Conservation (phyloP, 2,329 filamentous ascomycete species). For the Neonectria hederae region DNA sequence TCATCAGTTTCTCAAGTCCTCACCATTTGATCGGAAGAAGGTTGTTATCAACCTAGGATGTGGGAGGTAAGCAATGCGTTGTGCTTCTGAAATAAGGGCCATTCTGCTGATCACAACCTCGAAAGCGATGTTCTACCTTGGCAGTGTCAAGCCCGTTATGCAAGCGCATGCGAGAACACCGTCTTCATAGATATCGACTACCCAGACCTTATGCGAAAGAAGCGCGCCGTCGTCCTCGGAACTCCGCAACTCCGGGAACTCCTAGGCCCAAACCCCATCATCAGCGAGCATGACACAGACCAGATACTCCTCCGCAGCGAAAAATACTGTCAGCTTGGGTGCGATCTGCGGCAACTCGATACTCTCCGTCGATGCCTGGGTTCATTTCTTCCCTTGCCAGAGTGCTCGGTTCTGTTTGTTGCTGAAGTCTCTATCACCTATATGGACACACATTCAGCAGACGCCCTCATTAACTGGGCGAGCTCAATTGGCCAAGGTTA, state of each 20-base stretch:
- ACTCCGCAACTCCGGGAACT: conserved; percentile 64
- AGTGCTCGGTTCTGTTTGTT: conserved; percentile 77
- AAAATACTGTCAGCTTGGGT: conserved; percentile 81
- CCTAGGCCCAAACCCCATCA: conserved; percentile 42
- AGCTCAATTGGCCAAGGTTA: conserved; percentile 73
- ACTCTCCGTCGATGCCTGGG: conserved; percentile 69
- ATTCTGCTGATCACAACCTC: background rate
- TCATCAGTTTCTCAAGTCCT: conserved; percentile 72
- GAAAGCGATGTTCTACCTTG: conserved; percentile 86
- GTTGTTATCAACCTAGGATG: conserved; percentile 87
- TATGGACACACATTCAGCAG: conserved; percentile 79
- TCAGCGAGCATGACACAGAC: conserved; percentile 52
- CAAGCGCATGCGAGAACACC: conserved; percentile 63
- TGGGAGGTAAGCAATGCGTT: conserved; percentile 76
- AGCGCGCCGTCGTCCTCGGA: conserved; percentile 72
- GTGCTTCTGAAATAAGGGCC: background rate
- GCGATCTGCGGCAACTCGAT: conserved; percentile 76
- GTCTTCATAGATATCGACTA: conserved; percentile 90
- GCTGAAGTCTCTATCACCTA: conserved; percentile 94
- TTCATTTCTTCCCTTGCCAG: conserved; percentile 64
- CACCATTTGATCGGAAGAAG: conserved; percentile 65
- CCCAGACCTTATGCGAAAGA: conserved; percentile 79
- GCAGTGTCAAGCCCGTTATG: conserved; percentile 77
- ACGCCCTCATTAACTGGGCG: conserved; percentile 83
- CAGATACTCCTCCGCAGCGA: conserved; percentile 70